These are phyloP conservation scores for Penicillium sp. DNA, from an alignment of 2,329 filamentous ascomycete genomes.

Conservation along the genomic window DNA sequence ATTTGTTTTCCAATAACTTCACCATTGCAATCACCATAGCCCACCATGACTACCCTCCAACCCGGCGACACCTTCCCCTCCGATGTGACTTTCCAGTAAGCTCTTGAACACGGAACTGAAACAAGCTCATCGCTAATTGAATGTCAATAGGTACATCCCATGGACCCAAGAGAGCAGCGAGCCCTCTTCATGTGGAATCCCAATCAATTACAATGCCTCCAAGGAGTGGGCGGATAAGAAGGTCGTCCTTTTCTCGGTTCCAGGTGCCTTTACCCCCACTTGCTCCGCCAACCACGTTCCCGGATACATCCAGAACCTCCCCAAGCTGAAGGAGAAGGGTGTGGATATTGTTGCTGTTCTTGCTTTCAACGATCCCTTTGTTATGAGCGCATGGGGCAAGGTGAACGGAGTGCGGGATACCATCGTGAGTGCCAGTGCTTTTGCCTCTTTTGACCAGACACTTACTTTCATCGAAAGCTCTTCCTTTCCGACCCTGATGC, in stretches of 20 bases:
- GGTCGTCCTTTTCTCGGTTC: slow-evolving; percentile 70
- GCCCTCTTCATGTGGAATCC: slow-evolving; percentile 75
- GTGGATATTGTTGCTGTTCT: slow-evolving; percentile 78
- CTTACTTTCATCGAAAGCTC: slow-evolving; percentile 46
- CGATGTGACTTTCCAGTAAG: slow-evolving; percentile 72
- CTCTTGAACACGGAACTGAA: background rate
- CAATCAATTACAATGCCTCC: slow-evolving; percentile 75
- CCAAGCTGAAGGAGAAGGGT: slow-evolving; percentile 71
- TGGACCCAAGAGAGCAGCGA: slow-evolving; percentile 68
- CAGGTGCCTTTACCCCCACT: slow-evolving; percentile 80
- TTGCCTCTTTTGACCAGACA: background rate
- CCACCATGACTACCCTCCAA: slow-evolving; percentile 65
- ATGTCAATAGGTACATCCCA: slow-evolving; percentile 65
- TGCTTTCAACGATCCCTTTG: slow-evolving; percentile 77
- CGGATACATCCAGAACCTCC: slow-evolving; percentile 70
- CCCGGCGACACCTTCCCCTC: slow-evolving; percentile 80
- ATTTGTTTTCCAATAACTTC: background rate
- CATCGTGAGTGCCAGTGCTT: slow-evolving; percentile 45
- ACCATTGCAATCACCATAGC: background rate
- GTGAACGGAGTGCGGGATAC: slow-evolving; percentile 74
- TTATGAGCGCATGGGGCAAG: slow-evolving; percentile 88
- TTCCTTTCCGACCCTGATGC: slow-evolving; percentile 72
- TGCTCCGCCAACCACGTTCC: slow-evolving; percentile 79
- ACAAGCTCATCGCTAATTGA: background rate
- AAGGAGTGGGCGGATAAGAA: slow-evolving; percentile 73